Evolutionary conservation across 2,329 filamentous ascomycete genomes (phyloP).

Genomic region (Fusarium zealandicum): DNA sequence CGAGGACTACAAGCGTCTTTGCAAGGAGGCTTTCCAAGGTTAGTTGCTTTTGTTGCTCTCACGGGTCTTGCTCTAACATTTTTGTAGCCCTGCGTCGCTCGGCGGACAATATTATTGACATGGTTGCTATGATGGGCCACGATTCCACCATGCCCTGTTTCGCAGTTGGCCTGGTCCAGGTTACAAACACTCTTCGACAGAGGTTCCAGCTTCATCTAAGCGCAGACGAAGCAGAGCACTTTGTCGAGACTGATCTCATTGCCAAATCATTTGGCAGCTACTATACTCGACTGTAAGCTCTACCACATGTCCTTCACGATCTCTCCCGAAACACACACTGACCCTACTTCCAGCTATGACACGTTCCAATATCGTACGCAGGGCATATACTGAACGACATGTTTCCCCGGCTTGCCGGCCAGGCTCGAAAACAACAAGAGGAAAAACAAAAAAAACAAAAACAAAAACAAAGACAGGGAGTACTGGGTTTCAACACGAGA

Average conservation of each 20-base stretch:
- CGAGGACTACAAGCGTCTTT: constrained; percentile 77
- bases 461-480: constrained; percentile 8
- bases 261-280: constrained; percentile 85
- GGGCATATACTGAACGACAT: constrained; percentile 74
- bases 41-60: constrained; percentile 35
- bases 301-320: neutral
- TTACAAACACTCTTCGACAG: constrained; percentile 72
- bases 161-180: constrained; percentile 74
- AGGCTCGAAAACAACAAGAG: constrained; percentile 1
- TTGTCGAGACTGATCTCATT: constrained; percentile 81
- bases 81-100: constrained; percentile 72
- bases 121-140: constrained; percentile 84
- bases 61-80: constrained; percentile 11
- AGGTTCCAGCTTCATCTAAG: constrained; percentile 84
- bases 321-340: neutral
- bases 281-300: constrained; percentile 80
- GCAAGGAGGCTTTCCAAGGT: constrained; percentile 86
- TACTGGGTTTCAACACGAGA: constrained; percentile 19
- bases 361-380: constrained; percentile 89
- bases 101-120: constrained; percentile 80
- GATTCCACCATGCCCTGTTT: constrained; percentile 88
- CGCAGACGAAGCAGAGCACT: constrained; percentile 80
- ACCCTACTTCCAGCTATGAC: constrained; percentile 67
- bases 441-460: constrained; percentile 6
- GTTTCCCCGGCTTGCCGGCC: neutral